Evolutionary conservation across 352 stramenopile species (phyloP).

Genomic region (Globisporangium ultimum): DNA sequence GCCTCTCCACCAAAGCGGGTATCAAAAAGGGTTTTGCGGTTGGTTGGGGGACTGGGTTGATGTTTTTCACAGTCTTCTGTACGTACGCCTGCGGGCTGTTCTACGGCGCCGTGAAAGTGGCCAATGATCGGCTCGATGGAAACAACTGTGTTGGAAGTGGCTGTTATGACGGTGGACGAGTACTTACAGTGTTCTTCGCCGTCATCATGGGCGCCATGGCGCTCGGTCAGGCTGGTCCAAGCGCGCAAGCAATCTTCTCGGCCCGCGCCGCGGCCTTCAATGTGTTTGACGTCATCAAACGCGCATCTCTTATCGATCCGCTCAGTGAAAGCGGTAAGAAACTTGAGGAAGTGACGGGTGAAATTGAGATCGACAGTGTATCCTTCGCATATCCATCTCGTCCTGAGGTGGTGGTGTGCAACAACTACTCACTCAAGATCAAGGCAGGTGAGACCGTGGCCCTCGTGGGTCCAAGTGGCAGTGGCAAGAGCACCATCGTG

Average conservation of each 20-base stretch:
- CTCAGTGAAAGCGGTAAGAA: conserved; percentile 22
- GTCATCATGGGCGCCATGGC: conserved; percentile 36
- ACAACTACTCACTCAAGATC: conserved; percentile 32
- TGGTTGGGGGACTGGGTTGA: conserved; percentile 52
- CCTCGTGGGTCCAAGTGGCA: conserved; percentile 42
- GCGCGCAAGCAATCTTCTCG: conserved; percentile 31
- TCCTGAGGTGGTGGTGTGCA: conserved; percentile 24
- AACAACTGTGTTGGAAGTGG: conserved; percentile 17
- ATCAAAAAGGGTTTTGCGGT: conserved; percentile 51
- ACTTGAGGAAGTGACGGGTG: conserved; percentile 20
- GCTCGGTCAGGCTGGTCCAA: conserved; percentile 32
- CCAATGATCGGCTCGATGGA: conserved; percentile 40
- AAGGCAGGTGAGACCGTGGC: conserved; percentile 36
- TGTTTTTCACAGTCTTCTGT: conserved; percentile 64
- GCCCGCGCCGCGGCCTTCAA: conserved; percentile 33
- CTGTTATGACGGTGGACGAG: conserved; percentile 39
- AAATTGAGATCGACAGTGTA: conserved; percentile 38
- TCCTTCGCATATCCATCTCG: conserved; percentile 34
- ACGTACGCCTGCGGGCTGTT: conserved; percentile 81
- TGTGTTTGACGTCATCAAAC: conserved; percentile 55
- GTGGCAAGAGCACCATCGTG: conserved; percentile 48
- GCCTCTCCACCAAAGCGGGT: conserved; percentile 35
- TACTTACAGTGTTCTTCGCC: conserved; percentile 63
- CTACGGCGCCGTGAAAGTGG: conserved; percentile 66
- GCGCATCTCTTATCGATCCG: conserved; percentile 45